These are phyloP conservation scores for Globisporangium carolinianum DNA, from an alignment of 352 stramenopile genomes.

Conservation along the genomic window DNA sequence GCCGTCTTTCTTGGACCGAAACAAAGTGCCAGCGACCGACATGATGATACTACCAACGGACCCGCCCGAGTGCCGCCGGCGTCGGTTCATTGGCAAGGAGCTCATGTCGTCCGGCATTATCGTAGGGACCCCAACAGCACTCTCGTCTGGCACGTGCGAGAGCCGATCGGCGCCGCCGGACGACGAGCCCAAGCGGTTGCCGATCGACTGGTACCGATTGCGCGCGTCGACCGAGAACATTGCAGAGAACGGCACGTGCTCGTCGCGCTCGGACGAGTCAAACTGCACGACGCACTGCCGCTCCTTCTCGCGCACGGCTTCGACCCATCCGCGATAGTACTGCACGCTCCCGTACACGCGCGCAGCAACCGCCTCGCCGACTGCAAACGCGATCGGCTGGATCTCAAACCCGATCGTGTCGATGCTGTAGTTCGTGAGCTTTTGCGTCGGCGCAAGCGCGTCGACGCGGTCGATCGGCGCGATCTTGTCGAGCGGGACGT, in stretches of 20 bases:
- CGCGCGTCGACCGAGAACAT: conserved; percentile 64
- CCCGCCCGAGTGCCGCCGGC: conserved; percentile 34
- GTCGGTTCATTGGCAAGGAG: neutral
- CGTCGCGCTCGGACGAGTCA: conserved; percentile 61
- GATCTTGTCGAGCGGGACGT: conserved; percentile 46
- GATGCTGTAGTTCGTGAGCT: conserved; percentile 72
- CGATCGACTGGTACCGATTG: conserved; percentile 31
- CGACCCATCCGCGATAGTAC: conserved; percentile 58
- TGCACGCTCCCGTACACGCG: conserved; percentile 42
- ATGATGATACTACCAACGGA: conserved; percentile 60
- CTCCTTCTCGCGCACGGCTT: conserved; percentile 47
- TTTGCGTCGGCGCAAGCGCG: conserved; percentile 49
- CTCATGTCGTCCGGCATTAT: no score
- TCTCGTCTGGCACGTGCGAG: conserved; percentile 15
- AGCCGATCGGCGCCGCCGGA: conserved; percentile 19
- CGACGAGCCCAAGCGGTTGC: conserved; percentile 32
- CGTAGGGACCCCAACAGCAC: no score
- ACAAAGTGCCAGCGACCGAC: conserved; percentile 41
- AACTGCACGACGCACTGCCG: conserved; percentile 59
- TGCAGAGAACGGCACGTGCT: conserved; percentile 47
- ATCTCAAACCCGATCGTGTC: conserved; percentile 75
- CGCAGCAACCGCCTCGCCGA: conserved; percentile 58
- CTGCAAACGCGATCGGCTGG: conserved; percentile 31
- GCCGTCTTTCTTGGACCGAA: conserved; percentile 27
- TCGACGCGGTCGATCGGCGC: conserved; percentile 40